Percentiles rank a stretch among this genome's conserved stretches.
Evolutionary conservation across 1,284 basidiomycete species (phyloP).

Genomic region (Agroathelia rolfsii): DNA sequence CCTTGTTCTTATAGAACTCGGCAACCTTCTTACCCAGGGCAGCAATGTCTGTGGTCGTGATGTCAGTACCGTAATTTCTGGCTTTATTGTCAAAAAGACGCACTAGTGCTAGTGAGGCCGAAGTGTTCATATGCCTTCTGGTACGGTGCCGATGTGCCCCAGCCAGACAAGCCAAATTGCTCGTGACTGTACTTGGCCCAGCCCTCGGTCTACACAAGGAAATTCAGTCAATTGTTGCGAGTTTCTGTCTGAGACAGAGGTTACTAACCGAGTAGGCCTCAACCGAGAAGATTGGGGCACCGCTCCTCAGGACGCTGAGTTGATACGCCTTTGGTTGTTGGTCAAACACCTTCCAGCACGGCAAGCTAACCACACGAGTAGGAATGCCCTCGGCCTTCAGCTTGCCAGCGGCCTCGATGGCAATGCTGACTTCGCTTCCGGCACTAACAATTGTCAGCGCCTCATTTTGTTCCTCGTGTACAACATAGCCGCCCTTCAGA

Average conservation of each 20-base stretch:
- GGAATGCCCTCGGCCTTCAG: slow-evolving; percentile 47
- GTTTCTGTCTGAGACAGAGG: slow-evolving; percentile 1
- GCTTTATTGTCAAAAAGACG: slow-evolving; percentile 19
- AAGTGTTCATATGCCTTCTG: slow-evolving; percentile 86
- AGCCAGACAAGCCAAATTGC: slow-evolving; percentile 72
- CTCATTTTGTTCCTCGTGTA: slow-evolving; percentile 45
- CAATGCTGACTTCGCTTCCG: slow-evolving; percentile 60
- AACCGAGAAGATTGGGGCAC: slow-evolving; percentile 83
- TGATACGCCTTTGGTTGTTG: slow-evolving; percentile 53
- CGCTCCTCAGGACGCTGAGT: slow-evolving; percentile 64
- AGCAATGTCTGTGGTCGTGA: slow-evolving; percentile 53
- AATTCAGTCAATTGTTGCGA: too few relatives aligned
- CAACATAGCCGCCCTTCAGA: slow-evolving; percentile 59
- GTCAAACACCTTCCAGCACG: slow-evolving; percentile 63
- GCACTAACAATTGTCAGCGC: slow-evolving; percentile 60
- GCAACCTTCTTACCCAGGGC: slow-evolving; percentile 77
- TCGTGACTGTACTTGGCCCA: slow-evolving; percentile 88
- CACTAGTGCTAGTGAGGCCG: slow-evolving; percentile 73
- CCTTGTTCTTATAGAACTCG: slow-evolving; percentile 78
- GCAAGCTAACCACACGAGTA: slow-evolving; percentile 55
- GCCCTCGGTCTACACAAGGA: slow-evolving; percentile 47
- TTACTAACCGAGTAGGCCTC: slow-evolving; percentile 66
- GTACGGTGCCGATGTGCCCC: slow-evolving; percentile 88
- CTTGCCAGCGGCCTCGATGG: slow-evolving; percentile 48
- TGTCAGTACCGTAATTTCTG: slow-evolving; percentile 9